Evolutionary conservation across 2,329 filamentous ascomycete species (phyloP), one percentile per base, ranked within the genome.

Genomic region (Aureobasidium sp.): DNA sequence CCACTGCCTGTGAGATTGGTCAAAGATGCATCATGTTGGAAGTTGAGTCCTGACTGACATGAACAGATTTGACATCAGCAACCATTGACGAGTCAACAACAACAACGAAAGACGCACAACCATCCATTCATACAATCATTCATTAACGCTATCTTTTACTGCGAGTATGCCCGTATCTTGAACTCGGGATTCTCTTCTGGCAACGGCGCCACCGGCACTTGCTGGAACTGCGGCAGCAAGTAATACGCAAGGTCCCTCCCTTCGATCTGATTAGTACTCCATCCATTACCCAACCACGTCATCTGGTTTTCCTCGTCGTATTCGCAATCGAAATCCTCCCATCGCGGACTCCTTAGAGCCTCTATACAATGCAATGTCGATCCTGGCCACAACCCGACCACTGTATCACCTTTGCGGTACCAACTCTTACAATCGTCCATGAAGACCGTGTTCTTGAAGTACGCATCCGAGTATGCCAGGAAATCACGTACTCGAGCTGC

Each of bases 301-400:
- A 74, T 72, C 29, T 70, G 59, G 53, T 75, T 75, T 4, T 68
- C 72, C 3, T 64, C 67, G 39, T 58, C 11, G 32, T 75, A 75
- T 63, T 69, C 73, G 36, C 79, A 69, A 8, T 80, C 75, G 66
- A 74, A 77, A 63, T 82, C 79, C 41, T 82, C 79, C 44, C 73
- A 69, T 0, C 79, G 69, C 0, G 78, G 68, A 52, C 79, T 75
- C 57, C 71, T 70, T 52, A 82, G 63, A 7, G 75, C 75, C 64
- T 82, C 78, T 48, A 81, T 77, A 63, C 78, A 81, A 67, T 82
- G 79, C 21, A 82, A 67, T 2, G 77, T 77, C 16, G 70, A 75
- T 1, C 76, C 76, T 0, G 77, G 77, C 76, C 76, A 79, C 4
- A 79, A 67, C 0, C 74, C 77, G 1, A 73, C 76, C 16, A 64